These are phyloP conservation scores for Saitozyma sp. DNA, from an alignment of 768 basidiomycete genomes.

Conservation along the genomic window DNA sequence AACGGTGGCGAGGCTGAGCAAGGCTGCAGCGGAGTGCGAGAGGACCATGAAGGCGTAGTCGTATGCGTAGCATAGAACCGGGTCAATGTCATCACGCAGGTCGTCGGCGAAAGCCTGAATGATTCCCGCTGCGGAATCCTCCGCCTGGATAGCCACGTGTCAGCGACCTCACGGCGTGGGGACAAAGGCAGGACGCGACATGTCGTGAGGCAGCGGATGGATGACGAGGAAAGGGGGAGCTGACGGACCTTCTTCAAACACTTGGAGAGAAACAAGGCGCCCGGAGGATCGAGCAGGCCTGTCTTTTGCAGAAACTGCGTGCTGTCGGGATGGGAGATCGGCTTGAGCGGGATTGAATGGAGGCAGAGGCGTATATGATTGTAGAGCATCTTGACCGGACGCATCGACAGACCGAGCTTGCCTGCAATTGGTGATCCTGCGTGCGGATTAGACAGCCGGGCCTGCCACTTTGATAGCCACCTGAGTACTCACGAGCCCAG, in stretches of 20 bases:
- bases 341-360: constrained; percentile 13
- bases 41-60: constrained; percentile 20
- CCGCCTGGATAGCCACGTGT: constrained; percentile 1
- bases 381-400: constrained; percentile 12
- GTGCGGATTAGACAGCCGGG: too few relatives aligned
- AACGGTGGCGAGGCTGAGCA: neutral
- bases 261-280: neutral
- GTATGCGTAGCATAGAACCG: constrained; percentile 9
- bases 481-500: constrained; percentile 8
- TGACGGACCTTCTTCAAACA: constrained; percentile 18
- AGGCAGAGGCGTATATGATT: constrained; percentile 19
- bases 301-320: constrained; percentile 5
- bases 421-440: constrained; percentile 9
- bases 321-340: constrained; percentile 5
- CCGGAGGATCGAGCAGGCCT: neutral
- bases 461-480: neutral
- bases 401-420: constrained; percentile 8
- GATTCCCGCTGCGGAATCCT: constrained; percentile 11
- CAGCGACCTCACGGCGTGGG: neutral
- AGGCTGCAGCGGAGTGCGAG: constrained; percentile 9
- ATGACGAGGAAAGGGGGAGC: too few relatives aligned
- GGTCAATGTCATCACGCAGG: constrained; percentile 9
- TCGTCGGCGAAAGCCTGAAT: constrained; percentile 13
- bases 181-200: neutral
- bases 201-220: neutral